Evolutionary conservation across 352 stramenopile genomes (phyloP), one percentile per base, ranked within the genome.

Genomic region (Phytophthora vignae): DNA sequence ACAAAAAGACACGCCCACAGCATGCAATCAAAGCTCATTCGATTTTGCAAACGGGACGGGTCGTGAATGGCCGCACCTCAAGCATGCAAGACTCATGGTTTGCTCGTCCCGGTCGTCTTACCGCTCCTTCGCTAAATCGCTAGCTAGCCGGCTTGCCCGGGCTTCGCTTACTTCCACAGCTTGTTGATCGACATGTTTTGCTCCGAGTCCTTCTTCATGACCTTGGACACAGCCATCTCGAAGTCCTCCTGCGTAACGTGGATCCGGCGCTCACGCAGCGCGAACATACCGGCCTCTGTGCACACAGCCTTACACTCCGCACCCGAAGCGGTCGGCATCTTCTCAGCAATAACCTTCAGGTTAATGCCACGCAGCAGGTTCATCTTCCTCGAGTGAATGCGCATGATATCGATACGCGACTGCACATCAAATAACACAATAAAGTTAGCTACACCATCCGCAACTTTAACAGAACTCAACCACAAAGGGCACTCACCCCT

Each of bases 191-290:
- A 99, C 85, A 99, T 98, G 84, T 94, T 94, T 71, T 92, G 85
- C 73, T 99, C 98, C 59, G 91, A 95, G 73, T 99, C 98, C 88
- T 99, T 99, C 97, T 99, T 99, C 98, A 99, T 99, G 64, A 99
- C 98, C 92, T 99, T 99, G 59, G 94, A 98, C 25, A 99, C 98
- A 11, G 98, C 97, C 98, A 99, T 99, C 82, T 99, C 98, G 82
- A 99, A 99, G 87, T 99, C 98, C 87, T 99, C 98, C 79, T 99
- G 98, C 27, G 98, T 99, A 25, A 99, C 98, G 87, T 99, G 98
- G 59, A 99, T 99, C 65, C 98, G 92, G 70, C 98, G 92, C 87
- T 99, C 98, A 70, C 98, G 90, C 46, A 99, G 82, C n/a, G 98
- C 98, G 90, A 99, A 99, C 98, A 99, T 99, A 55, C 98, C 98